A percentile compares a stretch with the other conserved stretches of the same genome.
Evolutionary conservation across 2,329 filamentous ascomycete species (phyloP).

Genomic region (Pseudogymnoascus sp.): DNA sequence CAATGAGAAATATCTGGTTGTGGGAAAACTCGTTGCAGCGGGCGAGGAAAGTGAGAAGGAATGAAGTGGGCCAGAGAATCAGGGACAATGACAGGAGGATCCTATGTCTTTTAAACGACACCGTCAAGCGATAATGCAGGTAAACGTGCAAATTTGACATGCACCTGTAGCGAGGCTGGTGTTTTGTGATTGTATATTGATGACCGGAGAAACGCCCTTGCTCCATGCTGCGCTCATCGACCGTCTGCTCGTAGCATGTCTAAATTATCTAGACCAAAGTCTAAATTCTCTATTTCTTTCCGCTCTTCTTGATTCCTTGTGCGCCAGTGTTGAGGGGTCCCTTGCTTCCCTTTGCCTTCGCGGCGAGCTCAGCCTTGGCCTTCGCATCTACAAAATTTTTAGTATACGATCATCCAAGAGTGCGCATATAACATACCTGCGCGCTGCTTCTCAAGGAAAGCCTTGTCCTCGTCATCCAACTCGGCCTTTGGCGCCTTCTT

Average conservation of each 20-base stretch:
- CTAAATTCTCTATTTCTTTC: conserved; percentile 66
- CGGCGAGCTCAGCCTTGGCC: conserved; percentile 75
- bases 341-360: conserved; percentile 69
- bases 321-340: conserved; percentile 76
- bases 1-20: conserved; percentile 87
- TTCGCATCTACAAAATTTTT: conserved; percentile 55
- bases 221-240: conserved; percentile 35
- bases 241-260: conserved; percentile 2
- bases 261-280: background rate
- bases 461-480: conserved; percentile 77
- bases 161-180: conserved; percentile 25
- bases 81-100: background rate
- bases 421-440: conserved; percentile 54
- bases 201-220: conserved; percentile 6
- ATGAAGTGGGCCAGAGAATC: conserved; percentile 9
- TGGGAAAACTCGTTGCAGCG: conserved; percentile 71
- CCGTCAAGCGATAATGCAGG: background rate
- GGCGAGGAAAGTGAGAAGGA: conserved; percentile 43
- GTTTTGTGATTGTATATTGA: conserved; percentile 49
- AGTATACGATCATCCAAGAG: conserved; percentile 4
- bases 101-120: background rate
- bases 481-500: conserved; percentile 75
- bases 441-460: conserved; percentile 73
- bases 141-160: conserved; percentile 6
- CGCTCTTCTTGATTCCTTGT: conserved; percentile 96